Evolutionary conservation across 345 rosid genomes (phyloP), one percentile per base, ranked within the genome.

Genomic region (Populus pruinosa): DNA sequence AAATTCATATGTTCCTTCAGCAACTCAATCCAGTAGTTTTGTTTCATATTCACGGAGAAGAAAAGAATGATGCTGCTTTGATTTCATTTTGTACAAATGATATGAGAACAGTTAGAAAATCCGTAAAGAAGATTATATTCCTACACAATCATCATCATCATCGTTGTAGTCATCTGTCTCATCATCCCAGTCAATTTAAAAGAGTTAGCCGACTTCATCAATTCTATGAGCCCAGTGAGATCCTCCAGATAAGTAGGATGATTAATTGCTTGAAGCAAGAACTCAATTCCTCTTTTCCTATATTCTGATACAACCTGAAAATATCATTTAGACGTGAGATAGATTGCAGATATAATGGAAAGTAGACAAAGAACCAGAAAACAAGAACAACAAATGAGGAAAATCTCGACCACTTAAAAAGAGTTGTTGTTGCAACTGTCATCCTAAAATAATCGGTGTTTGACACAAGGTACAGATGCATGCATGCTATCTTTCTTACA

Each of bases 221-320:
- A 84, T 82, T 92, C 97, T 2, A 97, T 96, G 67, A 92, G 88
- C 82, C 99, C 99, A 0, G 98, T 91, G 62, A 96, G 85, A 88
- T 96, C 98, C 75, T 93, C 99, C 73, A 96, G 82, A 83, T 91
- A 93, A 21, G 99, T 93, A 8, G 99, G 99, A 84, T 91, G 94
- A 81, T 93, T 92, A n/a, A 93, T 90, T 5, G 92, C 99, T 85
- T 90, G 87, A 62, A 92, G 93, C 62, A 96, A 62, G 77, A 96
- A 93, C 20, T 90, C 87, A 83, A 85, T 85, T 82, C 91, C 94
- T 77, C 83, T 93, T 72, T 82, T 79, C 73, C 86, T 77, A 77
- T 87, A 93, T 77, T 96, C 98, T 0, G 91, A 84, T 49, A 93
- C 89, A 75, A 93, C 99, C 98, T 93, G 91, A 71, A 77, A 64